Base-by-base conservation (phyloP, 2,329 filamentous ascomycete genomes). In the Alternaria ethzedia region DNA sequence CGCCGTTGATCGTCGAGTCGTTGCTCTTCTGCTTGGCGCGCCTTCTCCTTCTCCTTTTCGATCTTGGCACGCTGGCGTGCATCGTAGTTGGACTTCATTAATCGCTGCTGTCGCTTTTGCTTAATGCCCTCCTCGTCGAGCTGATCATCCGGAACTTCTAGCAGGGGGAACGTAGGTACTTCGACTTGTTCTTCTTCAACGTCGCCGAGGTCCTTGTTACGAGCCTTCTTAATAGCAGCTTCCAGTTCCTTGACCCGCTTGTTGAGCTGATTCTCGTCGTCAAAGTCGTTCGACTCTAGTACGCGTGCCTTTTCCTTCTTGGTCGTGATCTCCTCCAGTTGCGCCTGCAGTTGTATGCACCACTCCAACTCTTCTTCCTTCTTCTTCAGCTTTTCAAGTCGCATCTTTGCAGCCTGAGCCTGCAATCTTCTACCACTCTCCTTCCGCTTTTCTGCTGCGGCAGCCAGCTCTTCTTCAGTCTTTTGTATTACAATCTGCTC, bases 351-450 rank as follows among this genome's bases (percentile, higher is more conserved):
- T 63, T 93, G 88, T 76, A 93, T 94, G 84, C 94, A 97, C 80
- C 97, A 97, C 71, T 97, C 94, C 2, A 98, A 83, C 77, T 98
- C 94, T 76, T 97, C 90, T 81, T 99, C 96, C 80, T 99, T 99
- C 75, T 92, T 92, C 78, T 98, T 93, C 50, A 99, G 85, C 76
- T 97, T 97, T 69, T 99, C 96, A 1, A 99, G 83, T 8, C 96
- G 90, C 93, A 97, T 97, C 81, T 97, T 98, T 10, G 95, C 95
- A 0, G 96, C 96, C 80, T 99, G 96, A 74, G 97, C 94, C 79
- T 99, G 96, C 25, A 99, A 78, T 49, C 96, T 87, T 67, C 96
- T 87, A 0, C 96, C 96, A 70, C 93, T 96, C 81, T 99, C 96
- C 79, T 96, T 97, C 76, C 97, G 93, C 78, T 95, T 91, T 83